These are phyloP conservation scores for Thinopyrum obtusiflorum DNA, from an alignment of 202 grass and related monocot genomes.

Conservation along the genomic window DNA sequence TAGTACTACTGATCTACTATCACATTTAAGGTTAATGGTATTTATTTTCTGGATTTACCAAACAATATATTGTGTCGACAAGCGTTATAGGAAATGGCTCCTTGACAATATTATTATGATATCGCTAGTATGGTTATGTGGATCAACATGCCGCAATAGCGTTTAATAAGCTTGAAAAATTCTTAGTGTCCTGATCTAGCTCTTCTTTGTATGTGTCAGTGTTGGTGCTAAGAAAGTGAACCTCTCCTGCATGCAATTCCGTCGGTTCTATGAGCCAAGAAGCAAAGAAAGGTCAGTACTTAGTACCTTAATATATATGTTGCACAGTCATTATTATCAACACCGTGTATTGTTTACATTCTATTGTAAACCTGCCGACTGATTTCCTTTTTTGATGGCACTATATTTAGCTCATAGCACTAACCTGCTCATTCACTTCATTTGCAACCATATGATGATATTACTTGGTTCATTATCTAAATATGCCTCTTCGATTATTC, in stretches of 20 bases:
- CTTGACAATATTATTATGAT: not conserved
- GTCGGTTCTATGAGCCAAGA: conserved; percentile 46
- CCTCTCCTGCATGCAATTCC: conserved; percentile 59
- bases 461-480: not conserved
- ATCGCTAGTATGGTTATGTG: not conserved
- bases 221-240: conserved; percentile 76
- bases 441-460: not conserved
- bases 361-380: not conserved
- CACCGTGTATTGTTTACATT: not conserved
- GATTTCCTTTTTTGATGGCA: not conserved
- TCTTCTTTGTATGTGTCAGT: conserved; percentile 41
- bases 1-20: not conserved
- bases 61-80: not conserved
- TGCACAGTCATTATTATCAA: not conserved
- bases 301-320: conserved; percentile 14
- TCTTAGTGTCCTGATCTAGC: not conserved
- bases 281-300: conserved; percentile 60
- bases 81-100: not conserved
- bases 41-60: not conserved
- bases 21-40: not conserved
- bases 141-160: not conserved
- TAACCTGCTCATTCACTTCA: not conserved
- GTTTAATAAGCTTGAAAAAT: not conserved
- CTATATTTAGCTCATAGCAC: too few species aligned
- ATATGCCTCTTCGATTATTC: not conserved